Base-by-base conservation (phyloP, 2,329 filamentous ascomycete genomes). In the Apiospora hydei region DNA sequence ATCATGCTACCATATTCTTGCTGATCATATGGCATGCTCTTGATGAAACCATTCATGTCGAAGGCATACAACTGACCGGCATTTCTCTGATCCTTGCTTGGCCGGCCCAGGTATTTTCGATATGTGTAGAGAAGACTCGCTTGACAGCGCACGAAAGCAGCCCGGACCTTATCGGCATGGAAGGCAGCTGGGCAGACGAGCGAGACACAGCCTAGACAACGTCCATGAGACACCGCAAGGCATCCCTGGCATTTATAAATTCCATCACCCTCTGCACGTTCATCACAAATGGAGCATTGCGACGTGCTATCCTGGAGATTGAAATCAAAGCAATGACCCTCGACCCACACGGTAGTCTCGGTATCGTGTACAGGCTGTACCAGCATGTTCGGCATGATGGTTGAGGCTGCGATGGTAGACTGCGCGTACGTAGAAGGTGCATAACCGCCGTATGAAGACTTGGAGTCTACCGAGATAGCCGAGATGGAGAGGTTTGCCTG, bases 381-480 rank as follows among this genome's bases (percentile, higher is more conserved):
- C 73, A 94, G 88, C 88, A 95, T 92, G 77, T 91, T 93, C 47
- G 94, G 94, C 93, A 96, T 95, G 77, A 96, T 91, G 1, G 94
- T 96, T 8, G 93, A 95, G 10, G 94, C 94, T 1, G 94, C 94
- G 66, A 96, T 84, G 0, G 94, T 96, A n/a, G 93, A 96, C 77
- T 94, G 92, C 0, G 94, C 94, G 78, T 96, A 96, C 2, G 94
- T 91, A 3, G 94, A 96, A 3, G 94, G 94, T 6, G 94, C 93
- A 80, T 96, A 96, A 11, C 91, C 86, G 44, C 90, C 90, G 38
- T 93, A 93, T 3, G 93, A 95, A 18, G 93, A 94, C 74, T 91
- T 87, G 38, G 91, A 91, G 73, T 90, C 88, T 41, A 90, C 84
- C 10, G 88, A 90, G 72, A 90, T 86, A 67, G 88, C 87, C 14